Evolutionary conservation across 2,329 filamentous ascomycete genomes (phyloP).

Genomic region (Helotiales sp.): DNA sequence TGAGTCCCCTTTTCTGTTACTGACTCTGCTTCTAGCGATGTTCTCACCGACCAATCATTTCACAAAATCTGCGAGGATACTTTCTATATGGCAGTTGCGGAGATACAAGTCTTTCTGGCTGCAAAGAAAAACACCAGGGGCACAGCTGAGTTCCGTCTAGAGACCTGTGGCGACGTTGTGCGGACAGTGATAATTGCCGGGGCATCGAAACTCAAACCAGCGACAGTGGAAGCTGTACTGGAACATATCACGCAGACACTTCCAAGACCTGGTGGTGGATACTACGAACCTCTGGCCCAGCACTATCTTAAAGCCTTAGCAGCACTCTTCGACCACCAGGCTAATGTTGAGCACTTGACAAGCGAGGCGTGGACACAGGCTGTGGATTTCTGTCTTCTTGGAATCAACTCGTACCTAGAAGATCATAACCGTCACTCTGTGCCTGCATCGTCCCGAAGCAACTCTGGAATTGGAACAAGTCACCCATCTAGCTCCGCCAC

Average conservation of each 20-base stretch:
- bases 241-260: slow-evolving; percentile 82
- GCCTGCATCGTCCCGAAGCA: slow-evolving; percentile 27
- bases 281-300: slow-evolving; percentile 71
- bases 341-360: slow-evolving; percentile 81
- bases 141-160: slow-evolving; percentile 61
- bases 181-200: slow-evolving; percentile 74
- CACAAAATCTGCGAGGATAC: slow-evolving; percentile 81
- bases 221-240: slow-evolving; percentile 78
- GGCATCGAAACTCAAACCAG: slow-evolving; percentile 69
- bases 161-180: slow-evolving; percentile 72
- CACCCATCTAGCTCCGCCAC: slow-evolving; percentile 32
- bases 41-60: slow-evolving; percentile 76
- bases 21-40: slow-evolving; percentile 36
- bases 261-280: slow-evolving; percentile 62
- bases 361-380: slow-evolving; percentile 49
- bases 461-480: slow-evolving; percentile 27
- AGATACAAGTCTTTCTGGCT: slow-evolving; percentile 68
- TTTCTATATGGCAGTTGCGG: slow-evolving; percentile 70
- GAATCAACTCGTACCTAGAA: slow-evolving; percentile 58
- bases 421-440: slow-evolving; percentile 26
- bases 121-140: slow-evolving; percentile 57
- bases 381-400: slow-evolving; percentile 63
- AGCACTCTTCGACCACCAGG: slow-evolving; percentile 70
- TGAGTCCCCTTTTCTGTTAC: not conserved
- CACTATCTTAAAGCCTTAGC: slow-evolving; percentile 81